phyloP scores from a whole-genome alignment of 1,284 basidiomycete genomes.

The Sparassis latifolia region DNA sequence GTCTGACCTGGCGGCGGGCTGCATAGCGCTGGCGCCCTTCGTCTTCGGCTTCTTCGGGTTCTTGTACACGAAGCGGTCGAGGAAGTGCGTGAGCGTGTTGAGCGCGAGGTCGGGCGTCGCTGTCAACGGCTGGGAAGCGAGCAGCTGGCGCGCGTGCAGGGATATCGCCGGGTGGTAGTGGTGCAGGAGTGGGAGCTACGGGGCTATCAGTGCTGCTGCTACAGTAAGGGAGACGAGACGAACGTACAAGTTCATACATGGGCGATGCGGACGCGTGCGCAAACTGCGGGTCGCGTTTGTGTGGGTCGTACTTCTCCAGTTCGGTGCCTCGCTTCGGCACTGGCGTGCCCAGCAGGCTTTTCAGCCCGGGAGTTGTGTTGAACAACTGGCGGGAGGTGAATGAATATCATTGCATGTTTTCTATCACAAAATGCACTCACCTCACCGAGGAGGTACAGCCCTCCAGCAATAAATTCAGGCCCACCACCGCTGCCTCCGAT shows the following conservation, averaged over 20 bases:
- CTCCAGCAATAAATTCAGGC: slow-evolving; percentile 88
- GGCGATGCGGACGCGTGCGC: slow-evolving; percentile 80
- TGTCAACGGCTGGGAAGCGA: slow-evolving; percentile 65
- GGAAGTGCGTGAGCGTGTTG: slow-evolving; percentile 77
- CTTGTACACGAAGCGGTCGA: slow-evolving; percentile 78
- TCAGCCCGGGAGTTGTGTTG: slow-evolving; percentile 64
- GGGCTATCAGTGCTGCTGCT: too few species aligned
- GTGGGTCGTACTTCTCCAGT: slow-evolving; percentile 69
- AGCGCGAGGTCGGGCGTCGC: slow-evolving; percentile 85
- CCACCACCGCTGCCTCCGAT: slow-evolving; percentile 63
- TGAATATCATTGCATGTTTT: not conserved
- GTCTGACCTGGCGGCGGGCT: slow-evolving; percentile 72
- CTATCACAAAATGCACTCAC: slow-evolving; percentile 29
- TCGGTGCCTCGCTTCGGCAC: slow-evolving; percentile 22
- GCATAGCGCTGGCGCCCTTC: slow-evolving; percentile 89
- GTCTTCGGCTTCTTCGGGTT: slow-evolving; percentile 85
- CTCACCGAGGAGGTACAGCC: slow-evolving; percentile 71
- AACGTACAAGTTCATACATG: slow-evolving; percentile 82
- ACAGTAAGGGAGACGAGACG: not conserved
- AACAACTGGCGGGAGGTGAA: slow-evolving; percentile 52
- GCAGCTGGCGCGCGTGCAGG: slow-evolving; percentile 80
- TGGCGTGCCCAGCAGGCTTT: slow-evolving; percentile 52
- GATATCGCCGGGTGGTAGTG: slow-evolving; percentile 94
- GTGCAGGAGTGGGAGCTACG: slow-evolving; percentile 67
- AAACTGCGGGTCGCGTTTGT: slow-evolving; percentile 89